phyloP scores from a whole-genome alignment of 257 asterid species.

The Solanum habrochaites region DNA sequence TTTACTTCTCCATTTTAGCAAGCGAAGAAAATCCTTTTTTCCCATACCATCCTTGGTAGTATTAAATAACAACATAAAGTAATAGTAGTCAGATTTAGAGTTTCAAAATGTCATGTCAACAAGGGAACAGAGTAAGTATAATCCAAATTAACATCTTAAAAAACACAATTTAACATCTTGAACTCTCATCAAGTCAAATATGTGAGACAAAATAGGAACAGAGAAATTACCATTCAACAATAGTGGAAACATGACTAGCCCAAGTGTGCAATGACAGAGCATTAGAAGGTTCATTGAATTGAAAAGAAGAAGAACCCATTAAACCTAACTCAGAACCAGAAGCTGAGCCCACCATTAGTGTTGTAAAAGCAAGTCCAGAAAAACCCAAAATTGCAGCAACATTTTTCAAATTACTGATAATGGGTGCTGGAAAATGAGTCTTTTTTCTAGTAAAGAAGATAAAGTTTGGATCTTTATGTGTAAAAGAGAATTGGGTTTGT shows the following conservation, averaged over 20 bases:
- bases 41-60: neutral
- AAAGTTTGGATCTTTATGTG: slow-evolving; percentile 3
- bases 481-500: neutral
- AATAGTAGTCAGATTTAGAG: neutral
- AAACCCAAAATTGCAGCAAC: slow-evolving; percentile 32
- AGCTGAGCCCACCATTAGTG: slow-evolving; percentile 39
- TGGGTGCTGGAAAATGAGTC: slow-evolving; percentile 5
- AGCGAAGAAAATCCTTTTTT: neutral
- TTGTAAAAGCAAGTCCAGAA: slow-evolving; percentile 45
- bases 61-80: neutral
- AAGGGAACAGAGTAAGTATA: neutral
- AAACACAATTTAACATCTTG: neutral
- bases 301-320: slow-evolving; percentile 15
- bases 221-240: slow-evolving; percentile 68
- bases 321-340: slow-evolving; percentile 38
- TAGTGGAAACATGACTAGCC: slow-evolving; percentile 92
- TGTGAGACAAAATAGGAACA: neutral
- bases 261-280: slow-evolving; percentile 96
- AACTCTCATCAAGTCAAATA: neutral
- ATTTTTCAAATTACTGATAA: slow-evolving; percentile 5
- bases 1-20: neutral
- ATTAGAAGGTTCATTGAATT: slow-evolving; percentile 65
- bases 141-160: too few species aligned
- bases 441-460: slow-evolving; percentile 6
- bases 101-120: neutral